A percentile compares a stretch with the other conserved stretches of the same genome.
Evolutionary conservation across 371 early-diverging fungal species (phyloP).

Genomic region (Umbelopsis sp.): DNA sequence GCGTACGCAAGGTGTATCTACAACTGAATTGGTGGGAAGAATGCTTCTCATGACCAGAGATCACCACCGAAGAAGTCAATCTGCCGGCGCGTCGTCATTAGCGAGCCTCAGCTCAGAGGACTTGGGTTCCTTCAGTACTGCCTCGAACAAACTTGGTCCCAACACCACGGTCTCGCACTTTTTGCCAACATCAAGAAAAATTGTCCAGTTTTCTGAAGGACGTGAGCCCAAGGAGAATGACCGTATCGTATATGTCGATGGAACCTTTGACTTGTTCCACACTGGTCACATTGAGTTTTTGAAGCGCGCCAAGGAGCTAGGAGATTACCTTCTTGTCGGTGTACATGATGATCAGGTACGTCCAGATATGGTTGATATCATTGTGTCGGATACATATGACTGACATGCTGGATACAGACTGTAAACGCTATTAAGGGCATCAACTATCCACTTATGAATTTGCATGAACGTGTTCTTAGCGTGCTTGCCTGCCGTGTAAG

Average conservation of each 20-base stretch:
- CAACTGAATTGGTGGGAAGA: slow-evolving; percentile 95
- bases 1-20: slow-evolving; percentile 92
- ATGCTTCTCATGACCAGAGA: slow-evolving; percentile 93
- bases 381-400: neutral
- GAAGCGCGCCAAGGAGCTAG: slow-evolving; percentile 81
- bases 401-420: slow-evolving; percentile 44
- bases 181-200: slow-evolving; percentile 82
- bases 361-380: neutral
- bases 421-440: slow-evolving; percentile 87
- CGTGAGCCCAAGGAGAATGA: slow-evolving; percentile 69
- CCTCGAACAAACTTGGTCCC: slow-evolving; percentile 31
- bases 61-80: slow-evolving; percentile 72
- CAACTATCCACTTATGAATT: slow-evolving; percentile 92
- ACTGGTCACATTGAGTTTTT: slow-evolving; percentile 95
- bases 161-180: slow-evolving; percentile 78
- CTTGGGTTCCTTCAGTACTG: slow-evolving; percentile 62
- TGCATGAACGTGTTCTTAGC: slow-evolving; percentile 90
- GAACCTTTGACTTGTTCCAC: slow-evolving; percentile 97
- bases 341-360: slow-evolving; percentile 86
- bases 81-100: slow-evolving; percentile 49
- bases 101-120: slow-evolving; percentile 66
- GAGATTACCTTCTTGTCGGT: slow-evolving; percentile 93
- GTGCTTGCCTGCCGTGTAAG: slow-evolving; percentile 86
- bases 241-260: slow-evolving; percentile 92
- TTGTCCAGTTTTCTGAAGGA: slow-evolving; percentile 88